These are phyloP conservation scores for Tetrastigma voinierianum DNA, from an alignment of 164 flowering plant species.

Conservation along the genomic window DNA sequence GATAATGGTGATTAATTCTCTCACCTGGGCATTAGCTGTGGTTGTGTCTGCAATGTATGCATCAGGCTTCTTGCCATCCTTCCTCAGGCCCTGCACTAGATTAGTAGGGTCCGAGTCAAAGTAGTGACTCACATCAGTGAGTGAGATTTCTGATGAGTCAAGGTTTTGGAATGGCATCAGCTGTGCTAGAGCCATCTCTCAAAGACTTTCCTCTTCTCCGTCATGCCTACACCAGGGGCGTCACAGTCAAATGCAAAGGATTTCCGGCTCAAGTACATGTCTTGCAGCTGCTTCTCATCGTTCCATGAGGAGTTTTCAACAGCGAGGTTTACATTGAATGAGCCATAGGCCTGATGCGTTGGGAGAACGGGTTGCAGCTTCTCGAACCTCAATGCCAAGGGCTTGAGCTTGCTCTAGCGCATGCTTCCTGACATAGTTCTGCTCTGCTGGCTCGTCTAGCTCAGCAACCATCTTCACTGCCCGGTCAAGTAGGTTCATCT, in stretches of 20 bases:
- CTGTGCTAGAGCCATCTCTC: conserved; percentile 97
- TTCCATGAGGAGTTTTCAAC: conserved; percentile 99
- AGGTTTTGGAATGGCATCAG: conserved; percentile 97
- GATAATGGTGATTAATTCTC: not conserved
- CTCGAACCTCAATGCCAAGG: conserved; percentile 71
- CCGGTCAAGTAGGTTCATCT: conserved; percentile 98
- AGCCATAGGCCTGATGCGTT: conserved; percentile 98
- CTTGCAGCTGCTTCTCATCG: conserved; percentile 98
- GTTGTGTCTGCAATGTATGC: conserved; percentile 98
- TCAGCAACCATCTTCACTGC: conserved; percentile 99
- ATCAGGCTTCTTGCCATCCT: conserved; percentile 95
- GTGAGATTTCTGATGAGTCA: conserved; percentile 95
- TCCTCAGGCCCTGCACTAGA: conserved; percentile 83
- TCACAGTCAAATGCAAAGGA: conserved; percentile 94
- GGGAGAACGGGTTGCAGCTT: conserved; percentile 96
- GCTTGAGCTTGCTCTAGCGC: conserved; percentile 80
- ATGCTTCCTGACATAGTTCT: conserved; percentile 89
- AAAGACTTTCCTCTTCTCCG: conserved; percentile 82
- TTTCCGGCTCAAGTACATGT: conserved; percentile 96
- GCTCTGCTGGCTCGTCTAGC: conserved; percentile 88
- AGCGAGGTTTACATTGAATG: conserved; percentile 94
- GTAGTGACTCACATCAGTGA: conserved; percentile 98
- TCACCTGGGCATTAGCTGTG: conserved; percentile 96
- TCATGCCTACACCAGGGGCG: conserved; percentile 96
- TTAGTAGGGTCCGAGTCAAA: conserved; percentile 99